Base-by-base conservation (phyloP, 2,329 filamentous ascomycete genomes). In the Hyphodiscus sp. region DNA sequence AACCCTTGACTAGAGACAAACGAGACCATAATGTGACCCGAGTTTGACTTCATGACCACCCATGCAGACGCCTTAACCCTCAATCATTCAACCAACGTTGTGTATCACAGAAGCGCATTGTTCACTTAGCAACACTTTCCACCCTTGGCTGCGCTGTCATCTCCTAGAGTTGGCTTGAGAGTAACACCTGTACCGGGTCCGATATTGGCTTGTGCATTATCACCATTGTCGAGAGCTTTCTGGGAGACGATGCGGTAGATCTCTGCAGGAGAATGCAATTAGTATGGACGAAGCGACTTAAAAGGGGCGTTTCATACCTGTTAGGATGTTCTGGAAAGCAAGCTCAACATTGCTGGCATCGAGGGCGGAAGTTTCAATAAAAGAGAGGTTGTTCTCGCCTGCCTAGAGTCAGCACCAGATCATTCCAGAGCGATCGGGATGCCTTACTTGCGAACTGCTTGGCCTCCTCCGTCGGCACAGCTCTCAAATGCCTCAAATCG, bases 201-300 rank as follows among this genome's bases (percentile, higher is more conserved):
- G 67, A 94, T 87, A 62, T 87, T 86, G 68, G 87, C 86, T 70
- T 89, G 87, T 60, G 86, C 80, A 58, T 83, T 82, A 65, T 96
- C 91, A 68, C 89, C 90, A 68, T 87, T 89, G 71, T 96, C 92
- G 67, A 97, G 84, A 43, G 91, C 90, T 81, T 97, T 97, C 82
- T 88, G 94, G 53, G 92, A 97, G 61, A 99, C 94, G 67, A 99
- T 99, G 69, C 91, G 89, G 81, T 97, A 99, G 77, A 99, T 99
- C 80, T 99, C 94, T 96, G 70, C 29, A 30, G 44, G 42, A 47
- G 51, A 49, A 30, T 52, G 44, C 33, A 11, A 33, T 60, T 51
- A 61, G 52, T 30, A 45, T 41, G 1, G 44, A 15, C 9, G 16
- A 29, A 52, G 18, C 3, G 11, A 45, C 11, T 20, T 29, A 41